These are phyloP conservation scores for Amborella trichopoda DNA, from an alignment of 164 flowering plant species.

Conservation along the genomic window DNA sequence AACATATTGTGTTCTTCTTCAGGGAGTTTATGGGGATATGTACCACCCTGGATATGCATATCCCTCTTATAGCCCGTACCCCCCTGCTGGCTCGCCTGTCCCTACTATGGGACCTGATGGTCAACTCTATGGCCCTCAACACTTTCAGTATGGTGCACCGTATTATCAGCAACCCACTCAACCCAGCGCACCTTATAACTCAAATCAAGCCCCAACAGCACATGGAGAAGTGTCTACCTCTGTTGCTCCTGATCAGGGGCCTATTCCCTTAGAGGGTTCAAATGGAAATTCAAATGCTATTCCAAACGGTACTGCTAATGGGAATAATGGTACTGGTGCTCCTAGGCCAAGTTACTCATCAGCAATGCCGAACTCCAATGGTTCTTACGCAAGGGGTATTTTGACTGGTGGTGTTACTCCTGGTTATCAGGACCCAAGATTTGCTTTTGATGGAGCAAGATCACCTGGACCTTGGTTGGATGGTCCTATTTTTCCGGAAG, in stretches of 20 bases:
- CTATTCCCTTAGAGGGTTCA: slow-evolving; percentile 34
- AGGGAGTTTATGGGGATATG: slow-evolving; percentile 66
- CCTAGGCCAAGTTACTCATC: slow-evolving; percentile 27
- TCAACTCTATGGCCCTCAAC: slow-evolving; percentile 68
- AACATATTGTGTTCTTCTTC: not conserved
- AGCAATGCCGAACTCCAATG: slow-evolving; percentile 23
- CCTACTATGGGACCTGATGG: slow-evolving; percentile 75
- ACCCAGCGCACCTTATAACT: slow-evolving; percentile 23
- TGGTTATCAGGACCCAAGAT: slow-evolving; percentile 49
- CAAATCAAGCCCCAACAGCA: slow-evolving; percentile 16
- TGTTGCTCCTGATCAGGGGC: slow-evolving; percentile 33
- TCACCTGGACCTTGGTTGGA: slow-evolving; percentile 36
- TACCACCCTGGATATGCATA: slow-evolving; percentile 66
- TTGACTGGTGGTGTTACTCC: slow-evolving; percentile 33
- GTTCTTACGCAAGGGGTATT: slow-evolving; percentile 35
- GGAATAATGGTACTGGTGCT: slow-evolving; percentile 25
- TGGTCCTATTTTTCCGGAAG: slow-evolving; percentile 28
- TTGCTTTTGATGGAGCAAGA: slow-evolving; percentile 28
- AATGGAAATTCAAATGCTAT: slow-evolving; percentile 27
- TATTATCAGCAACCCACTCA: slow-evolving; percentile 47
- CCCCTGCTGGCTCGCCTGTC: slow-evolving; percentile 55
- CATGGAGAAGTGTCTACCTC: slow-evolving; percentile 35
- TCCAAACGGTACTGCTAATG: slow-evolving; percentile 25
- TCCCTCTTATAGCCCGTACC: slow-evolving; percentile 60
- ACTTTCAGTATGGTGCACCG: slow-evolving; percentile 57